Base-by-base conservation (phyloP, 768 basidiomycete genomes). In the Nidularia sp. region DNA sequence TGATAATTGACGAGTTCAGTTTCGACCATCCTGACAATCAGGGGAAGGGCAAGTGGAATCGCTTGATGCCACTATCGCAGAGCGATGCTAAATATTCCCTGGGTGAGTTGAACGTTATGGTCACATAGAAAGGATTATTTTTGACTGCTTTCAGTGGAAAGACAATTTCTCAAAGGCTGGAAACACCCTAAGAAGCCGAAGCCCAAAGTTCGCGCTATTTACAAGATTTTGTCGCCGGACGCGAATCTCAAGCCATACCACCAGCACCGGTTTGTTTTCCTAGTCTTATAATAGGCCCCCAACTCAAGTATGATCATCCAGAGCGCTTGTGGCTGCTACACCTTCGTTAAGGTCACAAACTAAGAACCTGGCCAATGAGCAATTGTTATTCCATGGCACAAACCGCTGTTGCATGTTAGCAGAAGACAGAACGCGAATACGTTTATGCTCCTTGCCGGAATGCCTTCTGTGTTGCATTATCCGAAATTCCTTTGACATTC, bases 321-420 rank as follows among this genome's bases (percentile, higher is more conserved):
- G 73, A 33, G 66, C 67, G 10, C 55, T 57, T n/a, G 64, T 71
- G 29, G 52, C 60, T 34, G 53, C 65, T 1, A 64, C 66, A 32
- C 64, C 61, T 10, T 47, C 52, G 22, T 47, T 54, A 50, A 53
- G 54, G 55, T 29, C 52, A 47, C 54, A 59, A 44, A 54, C 57
- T 36, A 54, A 59, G 39, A 61, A 64, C 50, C 61, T 68, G 12
- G 75, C 72, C 36, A 80, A 80, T 55, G 85, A 86, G 62, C 76
- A 76, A 55, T 66, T 85, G 1, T 72, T 85, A 29, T 87, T 86
- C 59, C 85, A 87, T 63, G 85, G 85, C n/a, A 87, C 84, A 10
- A 79, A 74, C 49, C 75, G 84, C 48, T 69, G 65, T 6, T 87
- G 85, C 57, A 62, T 74, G 3, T 55, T 87, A 6, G 85, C 74